These are phyloP conservation scores for Sphagnum contortum DNA, from an alignment of 225 moss, liverwort and hornwort genomes.

Conservation along the genomic window DNA sequence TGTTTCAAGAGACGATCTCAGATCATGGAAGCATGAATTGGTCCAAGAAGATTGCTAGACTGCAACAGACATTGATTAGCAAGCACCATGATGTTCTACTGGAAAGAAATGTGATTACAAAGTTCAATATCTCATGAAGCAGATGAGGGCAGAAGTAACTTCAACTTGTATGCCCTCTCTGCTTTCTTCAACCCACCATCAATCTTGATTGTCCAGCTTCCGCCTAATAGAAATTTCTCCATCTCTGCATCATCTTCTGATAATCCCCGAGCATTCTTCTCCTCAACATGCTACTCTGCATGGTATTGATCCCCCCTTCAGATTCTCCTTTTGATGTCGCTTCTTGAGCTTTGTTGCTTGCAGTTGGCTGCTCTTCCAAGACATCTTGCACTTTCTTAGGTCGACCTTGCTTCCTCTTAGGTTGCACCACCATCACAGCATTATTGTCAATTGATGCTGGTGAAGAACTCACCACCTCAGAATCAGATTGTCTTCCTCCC, in stretches of 20 bases:
- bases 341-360: conserved; percentile 3
- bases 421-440: conserved; percentile 7
- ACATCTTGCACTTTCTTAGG: conserved; percentile 10
- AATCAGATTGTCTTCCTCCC: too few relatives aligned
- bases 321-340: conserved; percentile 6
- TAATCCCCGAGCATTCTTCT: not conserved
- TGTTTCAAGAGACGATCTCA: too few relatives aligned
- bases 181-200: too few relatives aligned
- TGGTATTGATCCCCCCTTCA: conserved; percentile 36
- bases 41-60: too few relatives aligned
- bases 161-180: too few relatives aligned
- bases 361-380: conserved; percentile 6
- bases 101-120: too few relatives aligned
- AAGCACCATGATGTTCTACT: too few relatives aligned
- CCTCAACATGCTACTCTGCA: conserved; percentile 19
- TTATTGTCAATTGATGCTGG: not conserved
- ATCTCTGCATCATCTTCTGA: not conserved
- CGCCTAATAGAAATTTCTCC: not conserved
- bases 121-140: too few relatives aligned
- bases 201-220: too few relatives aligned
- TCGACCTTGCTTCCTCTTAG: conserved; percentile 26
- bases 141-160: too few relatives aligned
- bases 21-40: too few relatives aligned
- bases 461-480: not conserved
- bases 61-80: too few relatives aligned